Conservation (phyloP, 2,329 filamentous ascomycete genomes). For the Hyphodiscus sp. region DNA sequence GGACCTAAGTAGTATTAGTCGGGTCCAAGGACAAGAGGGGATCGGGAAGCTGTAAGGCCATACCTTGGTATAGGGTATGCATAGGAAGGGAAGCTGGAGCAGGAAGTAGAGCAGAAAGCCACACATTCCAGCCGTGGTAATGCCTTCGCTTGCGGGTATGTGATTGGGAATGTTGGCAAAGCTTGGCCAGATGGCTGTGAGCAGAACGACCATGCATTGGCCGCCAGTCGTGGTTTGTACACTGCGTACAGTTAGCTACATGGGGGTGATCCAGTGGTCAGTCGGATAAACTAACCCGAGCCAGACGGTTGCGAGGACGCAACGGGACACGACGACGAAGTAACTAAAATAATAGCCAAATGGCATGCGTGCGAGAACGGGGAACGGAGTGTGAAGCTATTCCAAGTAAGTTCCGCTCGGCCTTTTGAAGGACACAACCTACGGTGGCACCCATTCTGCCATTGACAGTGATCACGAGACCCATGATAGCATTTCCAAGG, state of each 20-base stretch:
- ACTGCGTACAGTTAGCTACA: conserved; percentile 10
- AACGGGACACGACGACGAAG: conserved; percentile 26
- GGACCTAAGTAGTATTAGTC: conserved; percentile 26
- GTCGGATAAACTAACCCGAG: conserved; percentile 20
- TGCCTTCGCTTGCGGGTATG: conserved; percentile 4
- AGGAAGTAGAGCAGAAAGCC: conserved; percentile 13
- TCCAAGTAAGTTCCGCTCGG: conserved; percentile 6
- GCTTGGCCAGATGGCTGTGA: conserved; percentile 17
- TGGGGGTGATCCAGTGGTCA: background rate
- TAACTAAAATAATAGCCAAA: conserved; percentile 14
- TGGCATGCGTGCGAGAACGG: conserved; percentile 7
- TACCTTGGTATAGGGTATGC: conserved; percentile 35
- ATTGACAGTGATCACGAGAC: conserved; percentile 34
- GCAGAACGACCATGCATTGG: conserved; percentile 18
- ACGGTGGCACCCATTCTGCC: conserved; percentile 33
- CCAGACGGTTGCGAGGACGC: conserved; percentile 36
- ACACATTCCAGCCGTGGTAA: conserved; percentile 10
- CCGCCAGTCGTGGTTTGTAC: background rate
- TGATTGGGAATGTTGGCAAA: background rate
- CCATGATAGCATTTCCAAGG: conserved; percentile 35
- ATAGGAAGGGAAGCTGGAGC: conserved; percentile 38
- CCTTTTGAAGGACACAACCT: background rate
- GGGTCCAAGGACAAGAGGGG: too few species aligned
- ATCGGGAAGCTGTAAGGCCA: too few species aligned
- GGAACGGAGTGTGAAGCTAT: conserved; percentile 11